These are phyloP conservation scores for Cryomyces minteri DNA, from an alignment of 495 filamentous ascomycete genomes.

Conservation along the genomic window DNA sequence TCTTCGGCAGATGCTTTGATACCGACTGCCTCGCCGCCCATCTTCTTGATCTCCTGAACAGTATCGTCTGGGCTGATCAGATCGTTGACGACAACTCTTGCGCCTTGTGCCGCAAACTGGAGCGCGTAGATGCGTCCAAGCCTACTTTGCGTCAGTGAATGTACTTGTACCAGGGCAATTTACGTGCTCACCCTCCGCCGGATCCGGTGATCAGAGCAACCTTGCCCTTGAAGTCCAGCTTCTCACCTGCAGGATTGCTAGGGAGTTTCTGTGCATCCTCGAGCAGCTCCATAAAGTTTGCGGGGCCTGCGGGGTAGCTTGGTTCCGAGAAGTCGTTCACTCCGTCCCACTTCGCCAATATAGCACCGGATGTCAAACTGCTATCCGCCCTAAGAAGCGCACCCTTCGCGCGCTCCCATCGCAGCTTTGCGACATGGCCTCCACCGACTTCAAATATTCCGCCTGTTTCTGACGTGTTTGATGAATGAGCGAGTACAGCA, in stretches of 20 bases:
- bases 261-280: constrained; percentile 68
- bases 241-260: constrained; percentile 54
- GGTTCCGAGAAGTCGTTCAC: constrained; percentile 77
- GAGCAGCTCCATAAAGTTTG: constrained; percentile 74
- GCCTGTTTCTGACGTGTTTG: constrained; percentile 70
- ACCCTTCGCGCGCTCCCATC: constrained; percentile 91
- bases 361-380: constrained; percentile 69
- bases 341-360: constrained; percentile 75
- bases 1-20: constrained; percentile 92
- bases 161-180: constrained; percentile 4
- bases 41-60: constrained; percentile 78
- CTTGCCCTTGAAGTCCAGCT: constrained; percentile 73
- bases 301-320: constrained; percentile 67
- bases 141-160: constrained; percentile 19
- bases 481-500: constrained; percentile 74
- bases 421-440: constrained; percentile 79
- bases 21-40: constrained; percentile 79
- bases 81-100: constrained; percentile 88
- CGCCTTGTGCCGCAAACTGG: constrained; percentile 78
- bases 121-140: constrained; percentile 88
- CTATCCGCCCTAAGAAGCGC: constrained; percentile 79
- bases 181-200: constrained; percentile 47
- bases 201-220: constrained; percentile 88
- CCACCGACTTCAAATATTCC: constrained; percentile 88
- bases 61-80: constrained; percentile 82